These are phyloP conservation scores for Tripterygium wilfordii DNA, from an alignment of 177 flowering plant genomes.

Conservation along the genomic window DNA sequence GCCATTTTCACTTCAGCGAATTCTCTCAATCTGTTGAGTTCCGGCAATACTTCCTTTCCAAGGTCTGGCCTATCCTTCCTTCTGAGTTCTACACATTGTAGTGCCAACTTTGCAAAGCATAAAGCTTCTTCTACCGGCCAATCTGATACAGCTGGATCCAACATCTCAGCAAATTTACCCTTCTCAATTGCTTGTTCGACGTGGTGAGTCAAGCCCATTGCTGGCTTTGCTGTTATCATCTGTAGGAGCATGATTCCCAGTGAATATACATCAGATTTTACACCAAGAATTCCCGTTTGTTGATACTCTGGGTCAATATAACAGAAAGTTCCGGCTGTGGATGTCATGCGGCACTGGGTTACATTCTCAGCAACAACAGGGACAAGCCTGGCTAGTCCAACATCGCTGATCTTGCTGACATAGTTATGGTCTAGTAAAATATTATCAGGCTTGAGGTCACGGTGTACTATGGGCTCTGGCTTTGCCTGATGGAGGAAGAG, in stretches of 20 bases:
- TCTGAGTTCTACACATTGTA: slow-evolving; percentile 35
- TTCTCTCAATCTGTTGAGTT: slow-evolving; percentile 24
- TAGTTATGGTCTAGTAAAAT: slow-evolving; percentile 39
- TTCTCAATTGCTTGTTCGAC: slow-evolving; percentile 28
- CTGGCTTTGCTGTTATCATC: slow-evolving; percentile 28
- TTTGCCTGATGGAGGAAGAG: slow-evolving; percentile 46
- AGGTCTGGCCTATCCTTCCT: slow-evolving; percentile 47
- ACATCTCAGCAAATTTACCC: slow-evolving; percentile 20
- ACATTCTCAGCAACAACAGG: slow-evolving; percentile 31
- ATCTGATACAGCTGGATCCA: slow-evolving; percentile 35
- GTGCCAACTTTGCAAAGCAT: slow-evolving; percentile 31
- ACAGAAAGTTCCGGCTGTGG: slow-evolving; percentile 48
- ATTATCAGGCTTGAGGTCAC: slow-evolving; percentile 47
- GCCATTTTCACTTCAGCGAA: slow-evolving; percentile 22
- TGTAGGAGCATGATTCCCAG: slow-evolving; percentile 41
- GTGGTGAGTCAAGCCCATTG: slow-evolving; percentile 36
- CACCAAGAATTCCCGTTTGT: slow-evolving; percentile 44
- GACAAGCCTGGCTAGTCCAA: slow-evolving; percentile 42
- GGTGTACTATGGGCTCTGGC: slow-evolving; percentile 51
- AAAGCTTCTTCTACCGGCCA: slow-evolving; percentile 38
- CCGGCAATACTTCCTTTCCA: slow-evolving; percentile 24
- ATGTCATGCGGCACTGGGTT: slow-evolving; percentile 31
- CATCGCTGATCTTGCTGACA: slow-evolving; percentile 41
- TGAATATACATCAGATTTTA: slow-evolving; percentile 41
- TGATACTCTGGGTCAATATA: slow-evolving; percentile 51